Percentiles rank a stretch among this genome's conserved stretches.
Evolutionary conservation across 2,329 filamentous ascomycete species (phyloP).

Genomic region (Seiridium cupressi): DNA sequence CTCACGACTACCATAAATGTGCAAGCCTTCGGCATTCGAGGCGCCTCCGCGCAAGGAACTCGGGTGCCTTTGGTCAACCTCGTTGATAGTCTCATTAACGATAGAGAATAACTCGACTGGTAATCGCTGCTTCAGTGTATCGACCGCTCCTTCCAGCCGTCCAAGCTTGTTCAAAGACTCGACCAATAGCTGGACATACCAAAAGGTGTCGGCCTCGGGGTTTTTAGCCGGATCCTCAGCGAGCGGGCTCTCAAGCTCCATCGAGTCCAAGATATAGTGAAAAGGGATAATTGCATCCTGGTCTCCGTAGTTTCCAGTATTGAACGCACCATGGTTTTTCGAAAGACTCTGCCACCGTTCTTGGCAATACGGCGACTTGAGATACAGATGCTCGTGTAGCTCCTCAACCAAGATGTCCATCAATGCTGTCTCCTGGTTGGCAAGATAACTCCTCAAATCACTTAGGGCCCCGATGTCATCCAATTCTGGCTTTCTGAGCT

Average conservation of each 20-base stretch:
- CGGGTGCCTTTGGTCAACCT: conserved; percentile 92
- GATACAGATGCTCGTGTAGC: conserved; percentile 92
- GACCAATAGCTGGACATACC: conserved; percentile 83
- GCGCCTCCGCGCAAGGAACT: conserved; percentile 65
- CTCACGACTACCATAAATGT: conserved; percentile 65
- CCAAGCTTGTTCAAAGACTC: conserved; percentile 90
- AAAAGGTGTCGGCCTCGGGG: conserved; percentile 92
- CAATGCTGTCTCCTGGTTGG: conserved; percentile 86
- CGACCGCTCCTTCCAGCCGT: conserved; percentile 79
- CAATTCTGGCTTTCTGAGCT: conserved; percentile 82
- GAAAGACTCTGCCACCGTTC: conserved; percentile 88
- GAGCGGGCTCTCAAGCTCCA: conserved; percentile 61
- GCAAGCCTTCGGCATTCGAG: conserved; percentile 52
- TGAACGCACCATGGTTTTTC: conserved; percentile 58
- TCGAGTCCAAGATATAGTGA: conserved; percentile 56
- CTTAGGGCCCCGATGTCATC: conserved; percentile 86
- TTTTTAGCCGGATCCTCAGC: conserved; percentile 90
- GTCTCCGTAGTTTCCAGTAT: conserved; percentile 45
- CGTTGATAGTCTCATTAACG: conserved; percentile 91
- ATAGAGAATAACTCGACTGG: conserved; percentile 92
- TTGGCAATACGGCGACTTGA: conserved; percentile 97
- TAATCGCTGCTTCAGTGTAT: conserved; percentile 87
- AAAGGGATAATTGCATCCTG: conserved; percentile 50
- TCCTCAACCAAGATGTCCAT: conserved; percentile 98
- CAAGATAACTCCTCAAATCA: conserved; percentile 83